Base-by-base conservation (phyloP, 2,329 filamentous ascomycete genomes). In the Diplodia mutila region DNA sequence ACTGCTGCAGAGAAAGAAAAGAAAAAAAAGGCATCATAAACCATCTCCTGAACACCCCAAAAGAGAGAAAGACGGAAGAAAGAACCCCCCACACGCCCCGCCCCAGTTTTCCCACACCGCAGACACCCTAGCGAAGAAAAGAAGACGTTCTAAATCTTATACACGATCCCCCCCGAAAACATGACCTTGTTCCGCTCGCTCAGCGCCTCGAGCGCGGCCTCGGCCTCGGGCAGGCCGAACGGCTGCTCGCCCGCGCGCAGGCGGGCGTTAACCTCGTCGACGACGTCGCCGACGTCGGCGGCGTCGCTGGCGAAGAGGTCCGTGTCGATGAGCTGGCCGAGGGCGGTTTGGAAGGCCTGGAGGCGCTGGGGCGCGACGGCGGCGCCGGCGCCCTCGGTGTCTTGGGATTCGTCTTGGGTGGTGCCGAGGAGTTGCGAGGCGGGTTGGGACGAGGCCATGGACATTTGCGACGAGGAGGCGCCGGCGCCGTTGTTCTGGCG, bases 111-210 rank as follows among this genome's bases (percentile, higher is more conserved):
- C 29, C 29, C 32, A 34, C 32, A 34, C 32, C 32, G 11, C 32
- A 14, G 7, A 34, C 11, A 9, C 9, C 29, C 29, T 29, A 29
- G 3, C 27, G 2, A 34, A 34, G 11, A 34, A 14, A 34, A 12
- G 1, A 34, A 34, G 3, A 34, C 9, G 21, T 2, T 14, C 32
- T 29, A 79, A 39, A 79, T 78, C 80, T 84, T 85, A 71, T 84
- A 85, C 68, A 85, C 81, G 61, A 84, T 80, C 2, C 80, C 83
- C 39, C 79, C 82, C 64, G 77, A 79, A 67, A 73, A 78, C 94
- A 99, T 99, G 76, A 99, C 89, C 82, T 94, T 90, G 78, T 97
- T 97, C 73, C 86, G 84, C 71, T 91, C 89, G 74, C 92, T 90
- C 87, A 99, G 89, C 76, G 86, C 89, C 79, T 88, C 87, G 67